A percentile compares a stretch with the other conserved stretches of the same genome.
Conservation (phyloP, 1,284 basidiomycete genomes). For the Exobasidium cylindrosporum region DNA sequence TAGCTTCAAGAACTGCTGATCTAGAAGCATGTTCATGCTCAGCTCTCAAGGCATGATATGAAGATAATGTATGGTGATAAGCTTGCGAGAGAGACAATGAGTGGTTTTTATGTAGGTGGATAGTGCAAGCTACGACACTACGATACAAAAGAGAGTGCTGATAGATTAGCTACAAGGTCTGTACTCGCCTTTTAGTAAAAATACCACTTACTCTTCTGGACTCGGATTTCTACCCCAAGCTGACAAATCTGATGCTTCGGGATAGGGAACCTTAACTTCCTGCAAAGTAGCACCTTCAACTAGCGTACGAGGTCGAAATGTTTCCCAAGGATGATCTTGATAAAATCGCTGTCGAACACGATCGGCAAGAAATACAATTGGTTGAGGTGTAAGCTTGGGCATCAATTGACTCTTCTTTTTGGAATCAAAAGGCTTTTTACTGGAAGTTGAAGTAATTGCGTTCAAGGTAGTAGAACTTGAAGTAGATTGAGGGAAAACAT, state of each 20-base stretch:
- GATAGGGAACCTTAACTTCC: conserved; percentile 13
- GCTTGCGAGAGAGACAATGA: conserved; percentile 71
- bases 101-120: conserved; percentile 72
- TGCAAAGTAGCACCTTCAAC: conserved; percentile 64
- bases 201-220: conserved; percentile 76
- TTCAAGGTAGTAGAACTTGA: conserved; percentile 33
- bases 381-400: conserved; percentile 63
- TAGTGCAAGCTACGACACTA: conserved; percentile 76
- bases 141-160: not conserved
- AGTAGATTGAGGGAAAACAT: conserved; percentile 42
- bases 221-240: conserved; percentile 65
- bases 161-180: too few species aligned
- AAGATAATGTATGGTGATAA: conserved; percentile 61
- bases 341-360: conserved; percentile 85
- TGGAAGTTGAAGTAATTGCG: conserved; percentile 28
- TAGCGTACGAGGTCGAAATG: conserved; percentile 74
- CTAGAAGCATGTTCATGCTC: conserved; percentile 75
- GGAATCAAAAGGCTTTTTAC: conserved; percentile 54
- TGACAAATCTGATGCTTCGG: conserved; percentile 13
- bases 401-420: conserved; percentile 43
- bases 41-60: conserved; percentile 79
- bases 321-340: conserved; percentile 92
- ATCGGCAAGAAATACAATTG: conserved; percentile 81
- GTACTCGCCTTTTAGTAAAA: not conserved
- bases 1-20: conserved; percentile 77